These are phyloP conservation scores for Alternaria hordeiaustralica DNA, from an alignment of 2,329 filamentous ascomycete species.

Conservation along the genomic window DNA sequence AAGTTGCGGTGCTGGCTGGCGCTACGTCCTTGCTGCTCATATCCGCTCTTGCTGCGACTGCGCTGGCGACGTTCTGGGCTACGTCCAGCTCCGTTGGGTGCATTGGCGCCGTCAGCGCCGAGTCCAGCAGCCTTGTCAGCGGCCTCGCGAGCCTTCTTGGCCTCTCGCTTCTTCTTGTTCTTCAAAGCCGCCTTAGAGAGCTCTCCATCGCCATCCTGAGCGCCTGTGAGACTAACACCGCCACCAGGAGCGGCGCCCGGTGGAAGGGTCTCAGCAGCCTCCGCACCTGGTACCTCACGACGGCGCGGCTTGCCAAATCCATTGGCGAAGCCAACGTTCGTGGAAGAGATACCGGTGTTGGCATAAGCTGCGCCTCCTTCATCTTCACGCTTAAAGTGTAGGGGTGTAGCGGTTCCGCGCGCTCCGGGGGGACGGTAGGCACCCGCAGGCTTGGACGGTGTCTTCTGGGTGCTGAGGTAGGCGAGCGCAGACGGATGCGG, in stretches of 20 bases:
- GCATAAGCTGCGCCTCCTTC: slow-evolving; percentile 90
- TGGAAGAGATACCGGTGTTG: slow-evolving; percentile 76
- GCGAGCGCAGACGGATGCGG: slow-evolving; percentile 83
- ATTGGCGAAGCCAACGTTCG: slow-evolving; percentile 64
- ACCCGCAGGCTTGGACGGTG: slow-evolving; percentile 94
- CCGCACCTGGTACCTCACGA: slow-evolving; percentile 86
- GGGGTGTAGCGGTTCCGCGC: slow-evolving; percentile 82
- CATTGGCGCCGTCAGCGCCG: slow-evolving; percentile 36
- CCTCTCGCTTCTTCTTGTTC: slow-evolving; percentile 98
- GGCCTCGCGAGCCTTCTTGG: slow-evolving; percentile 86
- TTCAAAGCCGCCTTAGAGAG: slow-evolving; percentile 86
- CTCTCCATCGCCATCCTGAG: slow-evolving; percentile 72
- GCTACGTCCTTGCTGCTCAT: slow-evolving; percentile 36
- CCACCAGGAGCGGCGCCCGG: slow-evolving; percentile 74
- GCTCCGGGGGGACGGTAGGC: slow-evolving; percentile 95
- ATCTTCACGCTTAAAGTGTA: slow-evolving; percentile 97
- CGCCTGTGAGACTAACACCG: slow-evolving; percentile 69
- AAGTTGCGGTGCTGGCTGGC: slow-evolving; percentile 42
- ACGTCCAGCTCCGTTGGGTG: slow-evolving; percentile 51
- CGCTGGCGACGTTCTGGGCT: slow-evolving; percentile 73
- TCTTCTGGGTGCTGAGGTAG: slow-evolving; percentile 87
- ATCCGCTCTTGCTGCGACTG: slow-evolving; percentile 52
- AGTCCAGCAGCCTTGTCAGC: slow-evolving; percentile 59
- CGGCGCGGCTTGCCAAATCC: slow-evolving; percentile 79
- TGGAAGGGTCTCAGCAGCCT: slow-evolving; percentile 68